A percentile compares a stretch with the other conserved stretches of the same genome.
These are phyloP conservation scores for Fraxinus greggii DNA, from an alignment of 305 asterid species.

Conservation along the genomic window DNA sequence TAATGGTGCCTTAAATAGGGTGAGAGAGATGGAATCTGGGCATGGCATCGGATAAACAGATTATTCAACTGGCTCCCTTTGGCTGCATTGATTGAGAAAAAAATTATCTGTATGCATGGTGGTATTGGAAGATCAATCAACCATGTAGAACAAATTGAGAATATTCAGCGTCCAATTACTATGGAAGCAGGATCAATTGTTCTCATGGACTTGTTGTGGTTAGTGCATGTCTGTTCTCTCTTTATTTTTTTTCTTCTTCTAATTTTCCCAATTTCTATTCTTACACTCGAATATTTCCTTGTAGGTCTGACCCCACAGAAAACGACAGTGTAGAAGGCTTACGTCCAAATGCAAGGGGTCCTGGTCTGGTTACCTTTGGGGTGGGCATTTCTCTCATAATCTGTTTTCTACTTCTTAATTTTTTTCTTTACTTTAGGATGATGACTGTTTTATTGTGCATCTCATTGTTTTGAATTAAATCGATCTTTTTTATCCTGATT, in stretches of 20 bases:
- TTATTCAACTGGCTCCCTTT: slow-evolving; percentile 74
- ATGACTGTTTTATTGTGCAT: neutral
- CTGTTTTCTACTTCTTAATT: neutral
- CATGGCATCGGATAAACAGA: slow-evolving; percentile 69
- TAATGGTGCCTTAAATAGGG: slow-evolving; percentile 43
- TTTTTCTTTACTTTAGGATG: neutral
- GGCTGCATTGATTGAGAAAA: slow-evolving; percentile 67
- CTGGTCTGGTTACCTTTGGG: slow-evolving; percentile 98
- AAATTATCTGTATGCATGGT: slow-evolving; percentile 71
- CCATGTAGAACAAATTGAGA: slow-evolving; percentile 72
- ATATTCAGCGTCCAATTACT: slow-evolving; percentile 91
- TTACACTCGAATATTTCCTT: slow-evolving; percentile 24
- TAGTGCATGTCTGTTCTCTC: slow-evolving; percentile 27
- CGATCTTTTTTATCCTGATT: neutral
- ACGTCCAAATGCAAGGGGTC: slow-evolving; percentile 99
- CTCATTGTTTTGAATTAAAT: neutral
- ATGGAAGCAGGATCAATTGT: slow-evolving; percentile 99
- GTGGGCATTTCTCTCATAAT: slow-evolving; percentile 45
- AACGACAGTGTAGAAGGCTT: slow-evolving; percentile 98
- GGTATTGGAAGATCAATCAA: slow-evolving; percentile 74
- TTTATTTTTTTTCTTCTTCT: slow-evolving; percentile 14
- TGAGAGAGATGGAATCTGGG: slow-evolving; percentile 76
- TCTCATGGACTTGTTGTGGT: slow-evolving; percentile 97
- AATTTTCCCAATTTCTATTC: neutral
- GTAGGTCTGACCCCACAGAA: slow-evolving; percentile 99